Evolutionary conservation across 768 basidiomycete species (phyloP).

Genomic region (Mrakia frigida): DNA sequence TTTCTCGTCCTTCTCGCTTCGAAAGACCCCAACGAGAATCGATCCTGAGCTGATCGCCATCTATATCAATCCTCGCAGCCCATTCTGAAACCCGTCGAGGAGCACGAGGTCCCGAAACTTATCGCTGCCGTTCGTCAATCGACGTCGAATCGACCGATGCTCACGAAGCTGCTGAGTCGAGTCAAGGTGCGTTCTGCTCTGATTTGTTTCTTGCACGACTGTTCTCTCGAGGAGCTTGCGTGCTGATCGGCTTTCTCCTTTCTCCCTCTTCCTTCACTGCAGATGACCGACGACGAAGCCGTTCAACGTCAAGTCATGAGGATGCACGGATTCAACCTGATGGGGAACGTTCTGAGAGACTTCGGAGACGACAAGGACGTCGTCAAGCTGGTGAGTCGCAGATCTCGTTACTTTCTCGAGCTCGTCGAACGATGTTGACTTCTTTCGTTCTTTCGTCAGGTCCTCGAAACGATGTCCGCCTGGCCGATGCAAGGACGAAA

Average conservation of each 20-base stretch:
- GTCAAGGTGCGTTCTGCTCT: conserved; percentile 58
- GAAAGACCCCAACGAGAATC: not conserved
- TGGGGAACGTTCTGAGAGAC: conserved; percentile 82
- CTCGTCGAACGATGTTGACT: not conserved
- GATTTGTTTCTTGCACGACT: not conserved
- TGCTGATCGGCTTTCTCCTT: not conserved
- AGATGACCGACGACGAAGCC: conserved; percentile 80
- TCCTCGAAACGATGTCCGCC: conserved; percentile 43
- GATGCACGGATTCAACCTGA: conserved; percentile 83
- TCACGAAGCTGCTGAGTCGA: conserved; percentile 75
- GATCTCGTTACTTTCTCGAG: not conserved
- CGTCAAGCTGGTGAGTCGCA: conserved; percentile 57
- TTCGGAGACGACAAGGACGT: conserved; percentile 65
- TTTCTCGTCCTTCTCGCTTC: not conserved
- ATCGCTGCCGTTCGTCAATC: conserved; percentile 87
- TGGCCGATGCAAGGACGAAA: conserved; percentile 85
- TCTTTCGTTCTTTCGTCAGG: conserved; percentile 36
- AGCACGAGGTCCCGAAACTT: conserved; percentile 82
- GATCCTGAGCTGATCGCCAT: not conserved
- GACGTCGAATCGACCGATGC: conserved; percentile 64
- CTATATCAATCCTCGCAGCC: conserved; percentile 53
- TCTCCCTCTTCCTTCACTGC: not conserved
- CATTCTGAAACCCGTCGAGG: conserved; percentile 63
- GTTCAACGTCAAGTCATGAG: conserved; percentile 79
- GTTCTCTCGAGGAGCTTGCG: no score